Base-by-base conservation (phyloP, 768 basidiomycete species). In the Hydnomerulius pinastri region DNA sequence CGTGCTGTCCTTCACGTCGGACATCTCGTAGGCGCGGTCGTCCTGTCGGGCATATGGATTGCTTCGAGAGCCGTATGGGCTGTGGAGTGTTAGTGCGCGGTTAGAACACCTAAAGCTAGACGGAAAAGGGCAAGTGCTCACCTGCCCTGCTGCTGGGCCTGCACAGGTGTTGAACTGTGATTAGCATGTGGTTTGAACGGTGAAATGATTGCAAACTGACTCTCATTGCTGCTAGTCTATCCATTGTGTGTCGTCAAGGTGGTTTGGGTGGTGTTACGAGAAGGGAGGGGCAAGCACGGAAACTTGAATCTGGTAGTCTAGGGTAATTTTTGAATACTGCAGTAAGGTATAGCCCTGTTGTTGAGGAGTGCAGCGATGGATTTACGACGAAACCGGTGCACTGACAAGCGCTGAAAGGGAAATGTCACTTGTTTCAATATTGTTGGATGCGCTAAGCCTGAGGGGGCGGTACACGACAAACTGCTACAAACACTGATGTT, bases 161-260 rank as follows among this genome's bases (percentile, higher is more conserved):
- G 55, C 23, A 49, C 10, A 2, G 18, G 38, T 21, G 35, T n/a
- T 20, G 25, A 29, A 18, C 21, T 30, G 29, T 8, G 39, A 3
- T 63, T 27, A 65, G 56, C 29, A 39, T 9, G 40, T 24, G 12
- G 33, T 10, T n/a, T 41, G 12, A 20, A 43, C 25, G 4, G 23
- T 6, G 0, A 38, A 43, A 9, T 2, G 13, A 27, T 13, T 3
- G 33, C 23, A 32, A 3, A 67, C 83, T 51, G 51, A 90, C 89
- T 74, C 90, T 82, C 83, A 89, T 82, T 55, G 87, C 89, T 61
- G 90, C 92, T 57, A 95, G 80, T 78, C 92, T 83, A 75, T 95
- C 92, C 81, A 92, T 84, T 57, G 49, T 59, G 27, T 41, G 51
- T 65, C 66, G 92, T 90, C 85, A 91, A 48, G 46, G 13, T 87